Evolutionary conservation across 768 basidiomycete species (phyloP).

Genomic region (Cystobasidium tubakii): DNA sequence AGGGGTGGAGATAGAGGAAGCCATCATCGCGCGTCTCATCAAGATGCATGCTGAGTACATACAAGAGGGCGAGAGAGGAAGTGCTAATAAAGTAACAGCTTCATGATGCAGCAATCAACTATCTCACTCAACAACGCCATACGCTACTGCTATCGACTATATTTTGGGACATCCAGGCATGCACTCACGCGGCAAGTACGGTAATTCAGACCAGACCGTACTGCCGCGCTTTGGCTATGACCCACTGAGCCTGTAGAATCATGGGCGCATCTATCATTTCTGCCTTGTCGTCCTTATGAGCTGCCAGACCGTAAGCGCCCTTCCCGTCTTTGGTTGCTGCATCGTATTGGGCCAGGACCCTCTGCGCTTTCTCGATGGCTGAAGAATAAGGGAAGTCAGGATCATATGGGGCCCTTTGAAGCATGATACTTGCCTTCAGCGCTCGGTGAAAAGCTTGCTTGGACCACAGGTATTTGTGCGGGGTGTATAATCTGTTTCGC

Average conservation of each 20-base stretch:
- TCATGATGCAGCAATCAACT: neutral
- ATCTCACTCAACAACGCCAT: too few relatives aligned
- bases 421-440: constrained; percentile 55
- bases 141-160: neutral
- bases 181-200: neutral
- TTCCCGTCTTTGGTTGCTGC: constrained; percentile 49
- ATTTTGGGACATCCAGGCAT: neutral
- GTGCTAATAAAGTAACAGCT: neutral
- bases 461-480: constrained; percentile 68
- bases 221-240: neutral
- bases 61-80: neutral
- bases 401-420: neutral
- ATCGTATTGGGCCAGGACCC: constrained; percentile 65
- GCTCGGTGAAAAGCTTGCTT: constrained; percentile 71
- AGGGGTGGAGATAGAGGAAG: constrained; percentile 78
- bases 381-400: neutral
- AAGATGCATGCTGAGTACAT: constrained; percentile 68
- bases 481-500: constrained; percentile 94
- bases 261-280: constrained; percentile 36
- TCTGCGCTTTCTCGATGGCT: constrained; percentile 73
- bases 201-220: neutral
- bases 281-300: constrained; percentile 51
- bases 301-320: constrained; percentile 65
- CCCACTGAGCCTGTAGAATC: constrained; percentile 33
- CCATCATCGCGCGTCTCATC: constrained; percentile 73